Evolutionary conservation across 106 monocot species (phyloP).

Genomic region (Vanilla planifolia): DNA sequence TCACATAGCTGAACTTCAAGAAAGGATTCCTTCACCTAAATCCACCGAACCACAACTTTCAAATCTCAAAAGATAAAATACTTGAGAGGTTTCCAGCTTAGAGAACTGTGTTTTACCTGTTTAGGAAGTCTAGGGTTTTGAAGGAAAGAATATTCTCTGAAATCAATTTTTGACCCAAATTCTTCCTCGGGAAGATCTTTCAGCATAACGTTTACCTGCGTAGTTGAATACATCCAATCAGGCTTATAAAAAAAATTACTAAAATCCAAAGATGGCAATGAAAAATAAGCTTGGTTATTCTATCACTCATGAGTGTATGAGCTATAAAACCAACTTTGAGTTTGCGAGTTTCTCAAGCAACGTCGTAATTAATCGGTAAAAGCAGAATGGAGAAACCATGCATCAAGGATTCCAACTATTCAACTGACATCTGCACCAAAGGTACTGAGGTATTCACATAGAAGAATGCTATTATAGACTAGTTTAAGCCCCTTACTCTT

Average conservation of each 20-base stretch:
- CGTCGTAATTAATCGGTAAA: background rate
- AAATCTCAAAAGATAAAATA: background rate
- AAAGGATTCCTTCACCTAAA: conserved; percentile 72
- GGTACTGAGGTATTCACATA: background rate
- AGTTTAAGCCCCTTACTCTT: too few relatives aligned
- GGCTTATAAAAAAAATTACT: too few relatives aligned
- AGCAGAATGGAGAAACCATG: background rate
- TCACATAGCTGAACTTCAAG: conserved; percentile 68
- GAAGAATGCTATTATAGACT: background rate
- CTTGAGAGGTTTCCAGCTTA: background rate
- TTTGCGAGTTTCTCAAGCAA: too few relatives aligned
- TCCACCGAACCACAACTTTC: conserved; percentile 5
- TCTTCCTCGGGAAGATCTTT: conserved; percentile 49
- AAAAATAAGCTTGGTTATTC: too few relatives aligned
- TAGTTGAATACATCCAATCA: too few relatives aligned
- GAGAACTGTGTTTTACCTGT: conserved; percentile 23
- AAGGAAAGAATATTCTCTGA: conserved; percentile 85
- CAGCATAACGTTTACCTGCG: conserved; percentile 73
- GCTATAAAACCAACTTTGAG: too few relatives aligned
- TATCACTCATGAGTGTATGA: too few relatives aligned
- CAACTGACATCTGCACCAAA: background rate
- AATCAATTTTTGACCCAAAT: conserved; percentile 74
- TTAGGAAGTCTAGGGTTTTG: conserved; percentile 64
- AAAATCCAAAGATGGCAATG: too few relatives aligned
- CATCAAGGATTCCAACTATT: background rate